Base-by-base conservation (phyloP, 352 stramenopile genomes). In the Phytophthora pinifolia region DNA sequence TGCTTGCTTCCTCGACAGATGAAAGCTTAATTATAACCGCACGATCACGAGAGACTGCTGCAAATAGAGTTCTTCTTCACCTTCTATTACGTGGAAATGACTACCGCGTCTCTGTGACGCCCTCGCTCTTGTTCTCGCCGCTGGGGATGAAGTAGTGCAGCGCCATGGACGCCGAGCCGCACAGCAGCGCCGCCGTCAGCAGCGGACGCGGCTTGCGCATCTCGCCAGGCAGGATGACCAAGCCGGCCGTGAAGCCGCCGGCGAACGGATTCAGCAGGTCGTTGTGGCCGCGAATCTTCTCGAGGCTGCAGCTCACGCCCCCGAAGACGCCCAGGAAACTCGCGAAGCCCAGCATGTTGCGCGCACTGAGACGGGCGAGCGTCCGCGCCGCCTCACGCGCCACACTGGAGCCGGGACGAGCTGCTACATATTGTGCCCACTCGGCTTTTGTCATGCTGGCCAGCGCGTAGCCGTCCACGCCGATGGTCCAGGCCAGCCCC, bases 271-370 rank as follows among this genome's bases (percentile, higher is more conserved):
- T 94, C 2, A 88, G 37, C 6, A 79, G 25, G 54, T 94, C 84
- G 36, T 62, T 71, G 36, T 62, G 66, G 27, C 75, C 72, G n/a
- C 81, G 76, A 9, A 77, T 1, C 34, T 72, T 77, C 65, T 92
- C 79, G 45, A 89, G 47, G 38, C 61, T 72, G 66, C 84, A 94
- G 42, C 78, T 88, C 25, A 92, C 61, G 9, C 78, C 79, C 9
- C 74, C 75, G 56, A 88, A 94, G 34, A 90, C 75, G 18, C 78
- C 79, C 44, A 94, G 60, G 45, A 94, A 94, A 31, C 62, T 62
- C 9, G 77, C 79, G 54, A 94, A 94, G 20, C 74, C 64, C 39
- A 86, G 35, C 65, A 88, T 72, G 51, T 91, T 91, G 64, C 71
- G 74, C 8, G 45, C 63, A 45, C 74, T 71, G 2, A 74, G 57